Evolutionary conservation across 768 basidiomycete species (phyloP).

Genomic region (Lepiota brunneoincarnata): DNA sequence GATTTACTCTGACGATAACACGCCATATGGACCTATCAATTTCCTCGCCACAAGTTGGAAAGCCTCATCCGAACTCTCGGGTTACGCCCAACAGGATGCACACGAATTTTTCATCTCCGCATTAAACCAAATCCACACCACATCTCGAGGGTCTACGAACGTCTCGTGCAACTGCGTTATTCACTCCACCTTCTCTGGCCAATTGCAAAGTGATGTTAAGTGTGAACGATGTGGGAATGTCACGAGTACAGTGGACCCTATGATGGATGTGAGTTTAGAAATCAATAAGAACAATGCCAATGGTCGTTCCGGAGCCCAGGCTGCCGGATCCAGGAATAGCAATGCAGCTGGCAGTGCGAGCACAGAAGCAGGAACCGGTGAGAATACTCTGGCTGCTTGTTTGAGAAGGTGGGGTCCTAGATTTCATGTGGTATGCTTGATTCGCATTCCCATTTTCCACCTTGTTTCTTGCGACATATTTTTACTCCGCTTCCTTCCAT

Average conservation of each 20-base stretch:
- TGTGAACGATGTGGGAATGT: slow-evolving; percentile 83
- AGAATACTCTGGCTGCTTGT: slow-evolving; percentile 72
- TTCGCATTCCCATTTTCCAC: too few species aligned
- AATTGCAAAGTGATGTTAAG: slow-evolving; percentile 83
- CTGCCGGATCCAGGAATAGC: background rate
- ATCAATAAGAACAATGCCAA: slow-evolving; percentile 40
- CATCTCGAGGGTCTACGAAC: slow-evolving; percentile 70
- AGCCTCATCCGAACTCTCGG: slow-evolving; percentile 75
- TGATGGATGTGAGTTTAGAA: slow-evolving; percentile 89
- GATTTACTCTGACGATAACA: slow-evolving; percentile 55
- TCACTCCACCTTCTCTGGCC: slow-evolving; percentile 86
- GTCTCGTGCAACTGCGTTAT: slow-evolving; percentile 87
- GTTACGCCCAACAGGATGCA: slow-evolving; percentile 93
- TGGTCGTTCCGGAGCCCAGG: slow-evolving; percentile 6
- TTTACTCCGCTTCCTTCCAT: background rate
- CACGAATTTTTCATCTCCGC: slow-evolving; percentile 85
- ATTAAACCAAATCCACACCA: slow-evolving; percentile 84
- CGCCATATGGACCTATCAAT: slow-evolving; percentile 76
- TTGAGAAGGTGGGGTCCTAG: slow-evolving; percentile 55
- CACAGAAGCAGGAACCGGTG: slow-evolving; percentile 38
- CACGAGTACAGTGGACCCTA: slow-evolving; percentile 81
- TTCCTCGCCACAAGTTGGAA: slow-evolving; percentile 87
- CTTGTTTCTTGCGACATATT: too few species aligned
- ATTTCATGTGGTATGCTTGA: slow-evolving; percentile 3
- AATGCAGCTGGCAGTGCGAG: slow-evolving; percentile 27